Base-by-base conservation (phyloP, 805 yeast genomes). In the Candida glaebosa region DNA sequence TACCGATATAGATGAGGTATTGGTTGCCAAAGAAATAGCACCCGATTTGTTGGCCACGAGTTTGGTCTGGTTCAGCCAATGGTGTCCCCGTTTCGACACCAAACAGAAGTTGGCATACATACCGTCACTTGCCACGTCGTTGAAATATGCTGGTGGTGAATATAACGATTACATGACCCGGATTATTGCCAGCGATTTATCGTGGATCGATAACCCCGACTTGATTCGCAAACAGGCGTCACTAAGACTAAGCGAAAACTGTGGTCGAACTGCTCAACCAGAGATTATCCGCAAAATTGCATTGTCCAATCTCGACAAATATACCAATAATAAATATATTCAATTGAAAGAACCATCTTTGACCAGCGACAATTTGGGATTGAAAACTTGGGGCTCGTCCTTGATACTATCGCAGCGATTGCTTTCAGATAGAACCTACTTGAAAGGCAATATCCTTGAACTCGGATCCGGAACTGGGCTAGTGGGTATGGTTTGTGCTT, bases 401-500 rank as follows among this genome's bases (percentile, higher is more conserved):
- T 63, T 85, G 18, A 73, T 87, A 4, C 63, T 93, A 18, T 75
- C 93, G 3, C 65, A 73, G 25, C 61, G 84, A 18, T 57, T 87
- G 3, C 58, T 73, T 4, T 50, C 57, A 19, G 18, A 47, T n/a
- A 37, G 45, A 1, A 28, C 39, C 4, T 57, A 56, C 20, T 46
- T 62, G 3, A 18, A 36, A 12, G 60, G 53, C 16, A 58, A 63
- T 0, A 57, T 82, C 0, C 57, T 86, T 20, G 99, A 91, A 53
- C 65, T 93, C n/a, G 99, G 99, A 0, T 73, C 98, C 0, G 99
- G 99, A 0, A 93, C 99, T 0, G 99, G 99, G 0, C 68, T 91
- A 12, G 84, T 82, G 3, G 97, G 98, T 0, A 84, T 93, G 26
- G 71, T 82, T 0, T 71, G 86, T 42, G 77, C 76, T 0, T 43